Percentiles rank a stretch among this genome's conserved stretches.
Conservation (phyloP, 768 basidiomycete species). For the Cystofilobasidium ferigula region DNA sequence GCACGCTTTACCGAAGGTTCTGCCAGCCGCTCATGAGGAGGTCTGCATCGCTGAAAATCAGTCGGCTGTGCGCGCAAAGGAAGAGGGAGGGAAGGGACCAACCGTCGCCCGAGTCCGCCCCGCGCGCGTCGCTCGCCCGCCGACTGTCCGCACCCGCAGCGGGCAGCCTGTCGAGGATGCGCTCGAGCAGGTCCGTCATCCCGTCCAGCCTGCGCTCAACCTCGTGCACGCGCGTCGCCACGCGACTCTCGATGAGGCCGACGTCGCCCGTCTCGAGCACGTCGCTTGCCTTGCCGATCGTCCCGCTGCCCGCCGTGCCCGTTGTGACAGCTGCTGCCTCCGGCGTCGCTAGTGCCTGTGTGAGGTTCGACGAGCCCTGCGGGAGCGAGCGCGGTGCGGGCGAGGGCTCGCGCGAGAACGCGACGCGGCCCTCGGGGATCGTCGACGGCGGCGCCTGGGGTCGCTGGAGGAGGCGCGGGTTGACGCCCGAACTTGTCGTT, state of each 20-base stretch:
- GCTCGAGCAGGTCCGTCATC: slow-evolving; percentile 12
- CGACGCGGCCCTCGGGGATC: slow-evolving; percentile 8
- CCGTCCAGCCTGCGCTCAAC: slow-evolving; percentile 4
- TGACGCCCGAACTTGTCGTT: too few species aligned
- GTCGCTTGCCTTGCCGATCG: slow-evolving; percentile 1
- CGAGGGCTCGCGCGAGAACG: neutral
- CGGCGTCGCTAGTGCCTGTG: neutral
- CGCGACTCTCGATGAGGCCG: neutral
- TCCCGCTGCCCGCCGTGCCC: neutral
- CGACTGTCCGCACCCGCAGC: neutral
- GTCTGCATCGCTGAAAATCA: neutral
- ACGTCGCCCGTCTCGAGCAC: neutral
- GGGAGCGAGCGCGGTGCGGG: neutral
- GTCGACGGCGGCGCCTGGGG: neutral
- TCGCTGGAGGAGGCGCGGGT: too few species aligned
- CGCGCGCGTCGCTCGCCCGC: neutral
- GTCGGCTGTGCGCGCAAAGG: too few species aligned
- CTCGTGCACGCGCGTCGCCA: neutral
- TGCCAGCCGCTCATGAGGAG: neutral
- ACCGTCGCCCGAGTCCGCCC: neutral
- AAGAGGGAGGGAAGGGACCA: neutral
- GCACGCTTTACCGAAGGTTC: neutral
- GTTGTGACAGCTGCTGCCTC: neutral
- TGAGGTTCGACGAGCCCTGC: neutral
- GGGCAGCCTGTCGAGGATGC: slow-evolving; percentile 1